phyloP scores from a whole-genome alignment of 2,329 filamentous ascomycete genomes.

The Exophiala alcalophila region DNA sequence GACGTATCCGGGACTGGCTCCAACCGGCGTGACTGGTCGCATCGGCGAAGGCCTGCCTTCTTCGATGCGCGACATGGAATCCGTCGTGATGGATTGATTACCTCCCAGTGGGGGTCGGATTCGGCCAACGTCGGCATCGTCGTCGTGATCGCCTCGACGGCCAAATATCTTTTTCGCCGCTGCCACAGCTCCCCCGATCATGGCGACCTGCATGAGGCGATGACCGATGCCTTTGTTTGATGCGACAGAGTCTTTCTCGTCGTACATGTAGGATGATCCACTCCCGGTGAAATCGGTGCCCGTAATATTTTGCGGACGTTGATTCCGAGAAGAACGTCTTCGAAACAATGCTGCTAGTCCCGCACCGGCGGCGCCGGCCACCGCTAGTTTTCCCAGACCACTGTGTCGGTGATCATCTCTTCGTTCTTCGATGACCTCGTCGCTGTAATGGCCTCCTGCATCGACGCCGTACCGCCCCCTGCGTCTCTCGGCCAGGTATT shows the following conservation, averaged over 20 bases:
- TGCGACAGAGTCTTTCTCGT: slow-evolving; percentile 64
- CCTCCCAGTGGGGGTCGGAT: slow-evolving; percentile 53
- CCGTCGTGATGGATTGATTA: slow-evolving; percentile 46
- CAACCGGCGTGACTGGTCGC: slow-evolving; percentile 39
- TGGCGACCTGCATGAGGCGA: slow-evolving; percentile 59
- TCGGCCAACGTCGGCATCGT: slow-evolving; percentile 51
- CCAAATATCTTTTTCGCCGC: slow-evolving; percentile 60
- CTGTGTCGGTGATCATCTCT: slow-evolving; percentile 37
- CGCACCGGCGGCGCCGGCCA: slow-evolving; percentile 56
- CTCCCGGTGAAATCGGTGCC: slow-evolving; percentile 37
- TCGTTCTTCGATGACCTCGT: slow-evolving; percentile 51
- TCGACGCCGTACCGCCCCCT: slow-evolving; percentile 55
- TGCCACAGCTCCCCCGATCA: slow-evolving; percentile 60
- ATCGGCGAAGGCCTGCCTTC: slow-evolving; percentile 54
- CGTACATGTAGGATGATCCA: slow-evolving; percentile 53
- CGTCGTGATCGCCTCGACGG: slow-evolving; percentile 52
- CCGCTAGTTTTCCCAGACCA: slow-evolving; percentile 50
- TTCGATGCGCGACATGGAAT: slow-evolving; percentile 47
- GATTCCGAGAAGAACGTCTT: slow-evolving; percentile 37
- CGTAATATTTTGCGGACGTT: slow-evolving; percentile 44
- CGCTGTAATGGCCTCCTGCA: slow-evolving; percentile 57
- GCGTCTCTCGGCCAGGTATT: slow-evolving; percentile 62
- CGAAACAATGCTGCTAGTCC: slow-evolving; percentile 54
- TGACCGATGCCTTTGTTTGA: slow-evolving; percentile 58
- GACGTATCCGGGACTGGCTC: slow-evolving; percentile 35